Percentiles rank a stretch among this genome's conserved stretches.
phyloP scores from a whole-genome alignment of 805 yeast species.

The Babjeviella inositovora region DNA sequence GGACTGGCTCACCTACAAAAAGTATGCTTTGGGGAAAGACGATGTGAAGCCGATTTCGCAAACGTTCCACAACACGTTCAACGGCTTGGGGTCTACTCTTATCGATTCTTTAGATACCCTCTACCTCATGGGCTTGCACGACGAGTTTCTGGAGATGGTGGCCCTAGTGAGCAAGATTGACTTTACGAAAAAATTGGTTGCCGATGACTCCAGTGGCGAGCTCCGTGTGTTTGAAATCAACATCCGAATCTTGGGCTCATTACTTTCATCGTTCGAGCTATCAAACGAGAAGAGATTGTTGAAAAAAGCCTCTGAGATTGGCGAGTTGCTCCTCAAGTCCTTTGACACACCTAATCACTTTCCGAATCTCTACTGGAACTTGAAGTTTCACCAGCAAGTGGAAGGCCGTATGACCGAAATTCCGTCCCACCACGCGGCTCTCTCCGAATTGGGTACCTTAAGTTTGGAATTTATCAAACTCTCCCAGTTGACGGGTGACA shows the following conservation, averaged over 20 bases:
- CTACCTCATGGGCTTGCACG: constrained; percentile 21
- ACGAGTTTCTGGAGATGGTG: constrained; percentile 20
- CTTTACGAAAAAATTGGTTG: constrained; percentile 14
- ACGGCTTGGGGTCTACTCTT: constrained; percentile 33
- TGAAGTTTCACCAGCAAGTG: constrained; percentile 12
- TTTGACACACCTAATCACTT: constrained; percentile 44
- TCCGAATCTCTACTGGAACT: constrained; percentile 28
- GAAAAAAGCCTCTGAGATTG: constrained; percentile 24
- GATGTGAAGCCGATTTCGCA: constrained; percentile 22
- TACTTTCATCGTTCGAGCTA: constrained; percentile 34
- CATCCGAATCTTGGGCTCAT: constrained; percentile 35
- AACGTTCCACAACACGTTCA: constrained; percentile 12
- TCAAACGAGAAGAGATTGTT: constrained; percentile 16
- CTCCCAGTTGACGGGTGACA: constrained; percentile 30
- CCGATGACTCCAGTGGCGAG: no score
- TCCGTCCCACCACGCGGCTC: constrained; percentile 14
- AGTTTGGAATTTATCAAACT: constrained; percentile 35
- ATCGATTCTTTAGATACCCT: constrained; percentile 38
- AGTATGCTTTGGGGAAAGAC: constrained; percentile 26
- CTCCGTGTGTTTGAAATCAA: constrained; percentile 34
- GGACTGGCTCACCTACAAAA: constrained; percentile 26
- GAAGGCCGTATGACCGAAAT: constrained; percentile 8
- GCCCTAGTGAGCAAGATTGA: constrained; percentile 16
- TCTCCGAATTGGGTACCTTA: constrained; percentile 32
- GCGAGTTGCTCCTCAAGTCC: constrained; percentile 29